These are phyloP conservation scores for Trifolium repens DNA, from an alignment of 306 rosid species.

Conservation along the genomic window DNA sequence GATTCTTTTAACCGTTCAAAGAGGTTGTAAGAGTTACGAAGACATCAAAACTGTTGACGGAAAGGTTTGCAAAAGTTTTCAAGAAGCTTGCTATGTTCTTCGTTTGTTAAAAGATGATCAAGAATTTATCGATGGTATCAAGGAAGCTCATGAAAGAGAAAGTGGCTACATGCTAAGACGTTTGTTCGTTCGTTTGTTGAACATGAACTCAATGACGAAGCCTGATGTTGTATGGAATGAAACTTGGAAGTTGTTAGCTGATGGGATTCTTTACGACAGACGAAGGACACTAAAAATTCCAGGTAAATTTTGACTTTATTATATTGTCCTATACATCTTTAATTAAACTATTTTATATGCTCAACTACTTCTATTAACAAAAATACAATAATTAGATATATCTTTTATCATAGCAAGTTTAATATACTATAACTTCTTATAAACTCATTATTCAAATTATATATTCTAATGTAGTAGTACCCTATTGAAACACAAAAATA, in stretches of 20 bases:
- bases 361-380: too few species aligned
- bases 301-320: too few species aligned
- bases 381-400: too few species aligned
- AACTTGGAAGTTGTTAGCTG: background rate
- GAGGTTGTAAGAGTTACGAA: too few species aligned
- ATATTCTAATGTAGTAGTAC: too few species aligned
- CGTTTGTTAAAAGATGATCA: background rate
- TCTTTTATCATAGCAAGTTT: too few species aligned
- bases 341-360: too few species aligned
- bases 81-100: background rate
- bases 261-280: background rate
- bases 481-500: too few species aligned
- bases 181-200: background rate
- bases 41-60: background rate
- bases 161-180: background rate
- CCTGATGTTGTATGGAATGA: background rate
- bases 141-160: background rate
- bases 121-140: background rate
- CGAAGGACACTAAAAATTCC: background rate
- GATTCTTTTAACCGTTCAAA: background rate
- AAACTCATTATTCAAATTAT: too few species aligned
- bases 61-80: background rate
- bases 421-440: too few species aligned
- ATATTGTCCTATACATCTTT: too few species aligned
- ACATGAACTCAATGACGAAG: background rate